Evolutionary conservation across 768 basidiomycete species (phyloP).

Genomic region (Russula dissimulans): DNA sequence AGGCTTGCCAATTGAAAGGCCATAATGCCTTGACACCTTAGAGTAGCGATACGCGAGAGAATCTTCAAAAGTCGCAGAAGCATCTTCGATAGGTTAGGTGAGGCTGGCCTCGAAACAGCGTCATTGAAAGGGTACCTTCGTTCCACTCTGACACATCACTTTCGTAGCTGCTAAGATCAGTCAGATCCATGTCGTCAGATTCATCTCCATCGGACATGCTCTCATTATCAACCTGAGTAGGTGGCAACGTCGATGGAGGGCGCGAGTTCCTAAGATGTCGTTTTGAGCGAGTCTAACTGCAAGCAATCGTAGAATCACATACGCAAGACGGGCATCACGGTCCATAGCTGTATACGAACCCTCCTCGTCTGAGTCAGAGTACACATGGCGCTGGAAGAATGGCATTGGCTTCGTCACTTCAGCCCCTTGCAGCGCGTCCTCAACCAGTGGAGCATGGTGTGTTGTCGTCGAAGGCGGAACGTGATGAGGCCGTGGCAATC

Average conservation of each 20-base stretch:
- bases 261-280: constrained; percentile 40
- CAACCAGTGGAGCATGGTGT: background rate
- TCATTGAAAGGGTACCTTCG: constrained; percentile 32
- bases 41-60: constrained; percentile 32
- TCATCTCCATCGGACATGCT: constrained; percentile 64
- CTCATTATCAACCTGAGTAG: constrained; percentile 35
- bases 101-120: background rate
- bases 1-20: constrained; percentile 28
- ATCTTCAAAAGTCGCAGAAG: background rate
- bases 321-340: constrained; percentile 68
- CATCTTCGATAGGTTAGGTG: background rate
- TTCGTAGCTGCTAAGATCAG: constrained; percentile 35
- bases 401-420: constrained; percentile 8
- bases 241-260: constrained; percentile 32
- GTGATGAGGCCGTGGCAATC: constrained; percentile 9
- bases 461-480: background rate
- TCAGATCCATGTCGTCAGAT: constrained; percentile 67
- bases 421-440: background rate
- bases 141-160: constrained; percentile 37
- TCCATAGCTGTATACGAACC: constrained; percentile 54
- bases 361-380: constrained; percentile 60
- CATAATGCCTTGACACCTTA: constrained; percentile 41
- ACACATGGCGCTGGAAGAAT: constrained; percentile 5
- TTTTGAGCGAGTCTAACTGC: background rate
- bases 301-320: constrained; percentile 23